Percentiles rank a stretch among this genome's conserved stretches.
Conservation (phyloP, 139 green algal species). For the Asterochloris erici region DNA sequence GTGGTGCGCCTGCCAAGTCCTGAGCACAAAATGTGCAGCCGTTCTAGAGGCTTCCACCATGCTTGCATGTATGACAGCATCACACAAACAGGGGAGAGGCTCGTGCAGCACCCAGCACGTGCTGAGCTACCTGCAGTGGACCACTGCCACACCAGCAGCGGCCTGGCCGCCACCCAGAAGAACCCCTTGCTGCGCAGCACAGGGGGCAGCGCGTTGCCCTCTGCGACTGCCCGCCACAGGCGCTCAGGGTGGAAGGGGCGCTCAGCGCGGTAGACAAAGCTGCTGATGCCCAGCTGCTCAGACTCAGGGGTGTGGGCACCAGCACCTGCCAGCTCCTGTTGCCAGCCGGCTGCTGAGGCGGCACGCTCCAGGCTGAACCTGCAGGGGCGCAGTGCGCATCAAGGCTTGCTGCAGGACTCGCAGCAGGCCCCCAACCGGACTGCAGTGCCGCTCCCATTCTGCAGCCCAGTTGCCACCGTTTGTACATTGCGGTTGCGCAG, state of each 20-base stretch:
- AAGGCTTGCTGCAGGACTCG: too few species aligned
- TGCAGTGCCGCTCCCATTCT: too few species aligned
- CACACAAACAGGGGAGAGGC: too few species aligned
- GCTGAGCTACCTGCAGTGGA: slow-evolving; percentile 14
- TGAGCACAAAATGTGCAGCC: too few species aligned
- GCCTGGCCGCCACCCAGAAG: slow-evolving; percentile 57
- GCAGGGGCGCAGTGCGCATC: background rate
- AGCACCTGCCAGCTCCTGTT: slow-evolving; percentile 35
- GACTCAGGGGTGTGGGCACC: slow-evolving; percentile 41
- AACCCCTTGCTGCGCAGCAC: slow-evolving; percentile 73
- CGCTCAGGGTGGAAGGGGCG: slow-evolving; percentile 72
- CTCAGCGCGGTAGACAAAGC: slow-evolving; percentile 64
- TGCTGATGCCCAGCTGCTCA: slow-evolving; percentile 63
- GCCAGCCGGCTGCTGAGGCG: slow-evolving; percentile 56
- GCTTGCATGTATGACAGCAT: too few species aligned
- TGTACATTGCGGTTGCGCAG: too few species aligned
- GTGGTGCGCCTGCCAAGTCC: too few species aligned
- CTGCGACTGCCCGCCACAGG: slow-evolving; percentile 49
- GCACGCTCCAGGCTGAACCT: slow-evolving; percentile 65
- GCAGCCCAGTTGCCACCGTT: too few species aligned
- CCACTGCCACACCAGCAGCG: slow-evolving; percentile 65
- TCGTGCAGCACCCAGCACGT: background rate
- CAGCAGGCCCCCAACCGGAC: too few species aligned
- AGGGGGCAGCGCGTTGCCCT: background rate
- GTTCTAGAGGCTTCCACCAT: too few species aligned